Evolutionary conservation across 1,139 yeast species (phyloP), one percentile per base, ranked within the genome.

Genomic region (Magnusiomyces tetraspermus): DNA sequence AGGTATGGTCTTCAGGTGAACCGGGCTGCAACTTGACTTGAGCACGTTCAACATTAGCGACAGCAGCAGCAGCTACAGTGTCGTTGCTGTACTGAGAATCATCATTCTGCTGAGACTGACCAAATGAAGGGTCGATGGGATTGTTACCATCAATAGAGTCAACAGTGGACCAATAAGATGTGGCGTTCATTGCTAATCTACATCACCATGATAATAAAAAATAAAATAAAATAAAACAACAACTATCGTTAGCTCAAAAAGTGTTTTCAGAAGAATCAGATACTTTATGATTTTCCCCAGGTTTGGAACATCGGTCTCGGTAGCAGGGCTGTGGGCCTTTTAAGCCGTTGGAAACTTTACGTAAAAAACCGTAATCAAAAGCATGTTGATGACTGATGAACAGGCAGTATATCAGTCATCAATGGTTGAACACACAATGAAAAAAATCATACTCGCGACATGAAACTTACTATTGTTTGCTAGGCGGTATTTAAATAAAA

Each of bases 31-130:
- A 33, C 38, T 15, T 33, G 17, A 33, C 38, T 33, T 33, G 38
- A 33, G 38, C 38, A 17, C 42, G 49, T 30, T 53, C 53, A n/a
- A 46, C 53, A 46, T 46, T 51, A 30, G 56, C 56, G 1, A 53
- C 56, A 26, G 56, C 56, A 22, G 47, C 51, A 13, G 55, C 57
- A 30, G 51, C 49, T 4, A 33, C 57, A 26, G 49, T 52, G 37
- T 46, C 51, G 6, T 46, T 36, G 42, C 28, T 40, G 33, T 51
- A 53, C 11, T 50, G 49, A 15, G 53, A 50, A 37, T 51, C 54
- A n/a, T 51, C 52, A 24, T 26, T 48, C 33, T 43, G 41, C 24
- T 46, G 56, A 26, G 53, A 23, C 42, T 53, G 38, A 26, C 50
- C 45, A 40, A 53, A 53, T 2, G 53, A 51, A 19, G 56, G 56